These are phyloP conservation scores for Neotropicomus parvogracilis DNA, from an alignment of 1,284 basidiomycete genomes.

Conservation along the genomic window DNA sequence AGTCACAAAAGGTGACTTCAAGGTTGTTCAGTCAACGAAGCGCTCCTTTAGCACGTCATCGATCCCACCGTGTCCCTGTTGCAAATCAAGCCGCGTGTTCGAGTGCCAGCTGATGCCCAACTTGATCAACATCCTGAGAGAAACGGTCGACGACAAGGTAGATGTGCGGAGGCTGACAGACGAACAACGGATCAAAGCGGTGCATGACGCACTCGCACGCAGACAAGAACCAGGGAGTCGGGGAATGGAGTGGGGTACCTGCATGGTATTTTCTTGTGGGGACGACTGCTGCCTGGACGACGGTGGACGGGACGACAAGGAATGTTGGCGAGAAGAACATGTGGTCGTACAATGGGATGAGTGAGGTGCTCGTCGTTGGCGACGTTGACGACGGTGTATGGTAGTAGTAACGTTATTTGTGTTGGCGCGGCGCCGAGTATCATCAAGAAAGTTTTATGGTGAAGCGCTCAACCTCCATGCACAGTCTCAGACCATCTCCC, in stretches of 20 bases:
- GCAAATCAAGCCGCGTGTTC: conserved; percentile 61
- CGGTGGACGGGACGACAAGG: conserved; percentile 38
- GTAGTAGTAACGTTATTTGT: conserved; percentile 25
- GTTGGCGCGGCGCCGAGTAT: conserved; percentile 16
- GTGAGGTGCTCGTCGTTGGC: no score
- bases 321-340: conserved; percentile 68
- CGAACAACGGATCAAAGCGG: conserved; percentile 54
- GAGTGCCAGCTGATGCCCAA: conserved; percentile 89
- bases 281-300: conserved; percentile 62
- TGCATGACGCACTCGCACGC: conserved; percentile 50
- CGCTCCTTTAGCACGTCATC: conserved; percentile 47
- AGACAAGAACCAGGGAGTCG: conserved; percentile 38
- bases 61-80: conserved; percentile 57
- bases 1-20: conserved; percentile 58
- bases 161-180: conserved; percentile 44
- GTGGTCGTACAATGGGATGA: conserved; percentile 74
- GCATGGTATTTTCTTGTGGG: conserved; percentile 74
- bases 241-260: conserved; percentile 84
- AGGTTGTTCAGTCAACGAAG: conserved; percentile 45
- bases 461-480: conserved; percentile 24
- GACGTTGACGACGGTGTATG: conserved; percentile 3
- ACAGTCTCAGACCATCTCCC: conserved; percentile 15
- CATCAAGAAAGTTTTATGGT: conserved; percentile 18
- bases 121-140: conserved; percentile 66
- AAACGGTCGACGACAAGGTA: conserved; percentile 22